Percentiles rank a stretch among this genome's conserved stretches.
These are phyloP conservation scores for Pyrenophora tritici-repentis DNA, from an alignment of 2,329 filamentous ascomycete species.

Conservation along the genomic window DNA sequence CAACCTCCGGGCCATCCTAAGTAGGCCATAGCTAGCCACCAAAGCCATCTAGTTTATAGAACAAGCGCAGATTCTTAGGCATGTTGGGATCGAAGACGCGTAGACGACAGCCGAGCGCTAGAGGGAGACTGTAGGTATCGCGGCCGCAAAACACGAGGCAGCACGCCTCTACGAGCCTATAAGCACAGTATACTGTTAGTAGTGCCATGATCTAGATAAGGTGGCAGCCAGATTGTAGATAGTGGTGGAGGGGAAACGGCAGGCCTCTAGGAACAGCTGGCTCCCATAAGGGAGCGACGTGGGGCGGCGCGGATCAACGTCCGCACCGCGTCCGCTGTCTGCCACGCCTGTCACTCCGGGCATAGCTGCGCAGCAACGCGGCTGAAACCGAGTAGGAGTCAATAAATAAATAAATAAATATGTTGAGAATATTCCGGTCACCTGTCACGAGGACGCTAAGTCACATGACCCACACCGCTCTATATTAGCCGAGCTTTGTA, in stretches of 20 bases:
- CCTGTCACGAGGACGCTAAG: too few species aligned
- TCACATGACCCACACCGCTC: too few species aligned
- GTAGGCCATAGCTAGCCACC: too few species aligned
- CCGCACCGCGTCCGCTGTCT: background rate
- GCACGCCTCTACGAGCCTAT: constrained; percentile 20
- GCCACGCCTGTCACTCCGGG: background rate
- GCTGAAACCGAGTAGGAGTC: too few species aligned
- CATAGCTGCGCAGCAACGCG: background rate
- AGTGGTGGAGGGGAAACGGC: background rate
- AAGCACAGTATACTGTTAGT: constrained; percentile 3
- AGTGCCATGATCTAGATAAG: background rate
- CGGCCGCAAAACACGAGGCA: constrained; percentile 16
- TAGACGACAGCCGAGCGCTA: constrained; percentile 15
- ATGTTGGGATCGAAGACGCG: constrained; percentile 5
- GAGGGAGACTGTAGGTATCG: constrained; percentile 20
- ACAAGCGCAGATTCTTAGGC: constrained; percentile 28
- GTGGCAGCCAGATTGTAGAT: background rate
- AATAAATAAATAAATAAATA: too few species aligned
- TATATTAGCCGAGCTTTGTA: too few species aligned
- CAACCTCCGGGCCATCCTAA: too few species aligned
- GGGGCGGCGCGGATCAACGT: constrained; percentile 2
- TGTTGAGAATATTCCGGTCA: too few species aligned
- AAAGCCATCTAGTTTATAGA: constrained; percentile 10
- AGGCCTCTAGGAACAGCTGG: constrained; percentile 1
- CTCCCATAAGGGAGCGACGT: background rate